Base-by-base conservation (phyloP, 805 yeast genomes). In the Saccharomycopsis schoenii region DNA sequence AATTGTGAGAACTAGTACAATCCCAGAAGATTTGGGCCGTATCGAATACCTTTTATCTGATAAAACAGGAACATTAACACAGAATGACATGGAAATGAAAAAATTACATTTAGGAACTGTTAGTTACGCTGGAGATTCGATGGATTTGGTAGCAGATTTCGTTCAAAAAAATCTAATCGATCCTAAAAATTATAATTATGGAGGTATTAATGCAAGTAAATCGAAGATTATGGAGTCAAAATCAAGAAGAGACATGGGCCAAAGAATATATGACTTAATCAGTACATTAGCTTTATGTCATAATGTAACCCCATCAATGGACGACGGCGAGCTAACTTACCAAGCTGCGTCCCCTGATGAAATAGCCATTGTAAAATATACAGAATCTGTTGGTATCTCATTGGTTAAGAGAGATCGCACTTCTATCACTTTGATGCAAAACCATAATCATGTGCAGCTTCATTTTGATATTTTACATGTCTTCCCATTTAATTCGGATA, bases 331-430 rank as follows among this genome's bases (percentile, higher is more conserved):
- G 61, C 71, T 85, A 15, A 81, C 90, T 1, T 94, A 92, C 71
- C 99, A 94, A 73, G 99, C 99, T 0, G 97, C 98, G 0, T 92
- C 97, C 0, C 99, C 99, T 0, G 99, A 94, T 76, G 99, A 94
- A 71, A 85, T 94, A 67, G 99, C 99, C 36, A 94, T 94, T 65
- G 98, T 94, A 19, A 86, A 86, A 68, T 94, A 90, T 74, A 89
- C 97, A 0, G 96, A 90, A 65, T 71, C 77, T 1, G 93, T 92
- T 37, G 99, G 99, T 0, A 76, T 94, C 41, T 82, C 91, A 8
- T 77, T 94, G 55, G 79, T 83, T 62, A 85, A 83, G 68, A 83
- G 99, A 68, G 99, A 94, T 71, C 82, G 99, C 61, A 80, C 80
- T 60, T 81, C 85, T 6, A 80, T 94, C 66, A 78, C 89, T 0